Conservation (phyloP, 2,329 filamentous ascomycete genomes). For the Phoma herbarum region DNA sequence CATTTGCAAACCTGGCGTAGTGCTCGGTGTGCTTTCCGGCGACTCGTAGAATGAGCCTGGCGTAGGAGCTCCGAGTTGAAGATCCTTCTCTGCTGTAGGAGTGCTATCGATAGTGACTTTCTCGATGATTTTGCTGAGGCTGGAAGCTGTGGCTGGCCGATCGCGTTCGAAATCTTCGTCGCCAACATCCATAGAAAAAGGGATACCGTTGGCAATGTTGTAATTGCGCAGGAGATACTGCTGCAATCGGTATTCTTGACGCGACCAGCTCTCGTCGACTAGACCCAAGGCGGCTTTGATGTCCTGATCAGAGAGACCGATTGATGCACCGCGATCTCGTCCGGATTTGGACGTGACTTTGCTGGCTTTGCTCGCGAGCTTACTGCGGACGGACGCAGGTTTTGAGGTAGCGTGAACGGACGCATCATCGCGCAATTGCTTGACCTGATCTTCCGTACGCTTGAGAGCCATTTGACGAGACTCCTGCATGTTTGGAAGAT, state of each 20-base stretch:
- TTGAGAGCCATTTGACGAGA: conserved; percentile 70
- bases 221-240: conserved; percentile 59
- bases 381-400: conserved; percentile 46
- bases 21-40: conserved; percentile 13
- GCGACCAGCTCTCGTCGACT: conserved; percentile 60
- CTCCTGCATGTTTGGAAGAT: conserved; percentile 69
- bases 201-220: conserved; percentile 56
- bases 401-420: conserved; percentile 38
- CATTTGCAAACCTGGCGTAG: conserved; percentile 8
- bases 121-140: conserved; percentile 55
- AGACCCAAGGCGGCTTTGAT: conserved; percentile 59
- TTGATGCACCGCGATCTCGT: conserved; percentile 37
- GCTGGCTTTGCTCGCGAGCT: conserved; percentile 42
- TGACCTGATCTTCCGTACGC: conserved; percentile 65
- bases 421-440: conserved; percentile 58
- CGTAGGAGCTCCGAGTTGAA: conserved; percentile 38
- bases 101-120: conserved; percentile 57
- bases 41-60: conserved; percentile 28
- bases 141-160: conserved; percentile 52
- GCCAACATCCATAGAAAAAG: conserved; percentile 55
- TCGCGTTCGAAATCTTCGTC: conserved; percentile 56
- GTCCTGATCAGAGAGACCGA: conserved; percentile 57
- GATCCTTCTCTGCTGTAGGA: conserved; percentile 52
- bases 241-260: conserved; percentile 58
- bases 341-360: conserved; percentile 40